Percentiles rank a stretch among this genome's conserved stretches.
These are phyloP conservation scores for Calonectria crousiana DNA, from an alignment of 2,329 filamentous ascomycete genomes.

Conservation along the genomic window DNA sequence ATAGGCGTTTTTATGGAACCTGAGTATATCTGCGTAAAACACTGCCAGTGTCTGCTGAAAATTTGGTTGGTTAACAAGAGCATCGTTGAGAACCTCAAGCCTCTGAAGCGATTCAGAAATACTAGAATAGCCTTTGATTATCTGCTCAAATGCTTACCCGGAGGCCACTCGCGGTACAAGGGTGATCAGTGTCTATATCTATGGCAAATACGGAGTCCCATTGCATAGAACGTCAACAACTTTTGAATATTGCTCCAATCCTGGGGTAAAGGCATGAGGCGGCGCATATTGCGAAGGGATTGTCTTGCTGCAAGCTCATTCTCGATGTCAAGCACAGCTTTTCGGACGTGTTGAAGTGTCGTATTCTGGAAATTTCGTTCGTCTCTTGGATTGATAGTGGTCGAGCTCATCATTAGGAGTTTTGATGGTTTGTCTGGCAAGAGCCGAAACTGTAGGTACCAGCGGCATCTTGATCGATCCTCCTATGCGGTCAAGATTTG, in stretches of 20 bases:
- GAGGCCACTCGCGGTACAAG: constrained; percentile 48
- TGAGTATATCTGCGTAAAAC: constrained; percentile 61
- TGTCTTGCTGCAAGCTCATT: constrained; percentile 51
- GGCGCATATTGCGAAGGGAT: constrained; percentile 57
- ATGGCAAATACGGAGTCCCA: constrained; percentile 59
- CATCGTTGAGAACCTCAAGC: constrained; percentile 50
- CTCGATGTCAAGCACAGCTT: constrained; percentile 54
- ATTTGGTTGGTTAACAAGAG: constrained; percentile 46
- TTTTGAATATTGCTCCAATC: constrained; percentile 56
- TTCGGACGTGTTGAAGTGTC: constrained; percentile 20
- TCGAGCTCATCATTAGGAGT: constrained; percentile 27
- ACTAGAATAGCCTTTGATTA: constrained; percentile 54
- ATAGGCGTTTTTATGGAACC: constrained; percentile 61
- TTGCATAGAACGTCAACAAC: constrained; percentile 58
- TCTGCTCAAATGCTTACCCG: constrained; percentile 56
- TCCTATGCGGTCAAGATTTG: background rate
- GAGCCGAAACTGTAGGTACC: constrained; percentile 8
- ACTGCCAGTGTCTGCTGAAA: constrained; percentile 57
- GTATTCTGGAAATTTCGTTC: constrained; percentile 3
- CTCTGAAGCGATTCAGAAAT: constrained; percentile 55
- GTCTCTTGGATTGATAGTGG: constrained; percentile 24
- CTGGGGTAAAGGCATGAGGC: constrained; percentile 57
- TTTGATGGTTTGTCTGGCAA: constrained; percentile 21
- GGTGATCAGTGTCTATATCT: constrained; percentile 60
- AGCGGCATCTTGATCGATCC: constrained; percentile 20